Base-by-base conservation (phyloP, 1,139 yeast species). In the Yamadazyma jaroonii region DNA sequence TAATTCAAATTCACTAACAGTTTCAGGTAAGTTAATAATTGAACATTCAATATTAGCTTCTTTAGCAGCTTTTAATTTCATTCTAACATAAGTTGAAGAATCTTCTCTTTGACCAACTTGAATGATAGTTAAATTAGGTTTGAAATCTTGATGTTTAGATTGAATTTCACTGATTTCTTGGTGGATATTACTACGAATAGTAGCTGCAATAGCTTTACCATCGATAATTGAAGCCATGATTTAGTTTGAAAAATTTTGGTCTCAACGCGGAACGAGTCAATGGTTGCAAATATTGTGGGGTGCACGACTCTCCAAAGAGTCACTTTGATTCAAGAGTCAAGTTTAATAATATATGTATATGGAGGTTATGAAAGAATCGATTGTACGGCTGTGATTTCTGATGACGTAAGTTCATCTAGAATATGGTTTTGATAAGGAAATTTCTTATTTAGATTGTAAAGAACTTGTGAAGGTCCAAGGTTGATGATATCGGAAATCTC, bases 61-160 rank as follows among this genome's bases (percentile, higher is more conserved):
- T 47, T 74, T 67, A 24, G 97, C 96, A 21, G 97, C 97, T 67
- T 83, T 86, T 50, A 87, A 71, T 69, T 92, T 92, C 96, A 92
- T 90, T 50, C 83, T 80, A 40, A 92, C 97, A 63, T 92, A 92
- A n/a, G 96, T 86, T 35, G 87, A 74, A 9, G 97, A 88, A 59
- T 92, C 98, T 28, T 87, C 90, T 55, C 97, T 76, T 35, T 69
- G 73, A 34, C 97, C 97, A 21, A 92, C 95, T 66, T 92, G 98
- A 49, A 92, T 74, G 50, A 92, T 90, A 38, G 87, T 74, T 59
- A 92, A 71, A 38, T 78, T 74, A 26, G 98, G 97, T 49, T 74
- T 70, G 67, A 89, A 90, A 39, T 71, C 73, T 15, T 79, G 70
- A 55, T 79, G 75, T 40, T 67, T 62, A 20, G 67, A 50, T 59